These are phyloP conservation scores for Lipomyces starkeyi DNA, from an alignment of 805 yeast species.

Conservation along the genomic window DNA sequence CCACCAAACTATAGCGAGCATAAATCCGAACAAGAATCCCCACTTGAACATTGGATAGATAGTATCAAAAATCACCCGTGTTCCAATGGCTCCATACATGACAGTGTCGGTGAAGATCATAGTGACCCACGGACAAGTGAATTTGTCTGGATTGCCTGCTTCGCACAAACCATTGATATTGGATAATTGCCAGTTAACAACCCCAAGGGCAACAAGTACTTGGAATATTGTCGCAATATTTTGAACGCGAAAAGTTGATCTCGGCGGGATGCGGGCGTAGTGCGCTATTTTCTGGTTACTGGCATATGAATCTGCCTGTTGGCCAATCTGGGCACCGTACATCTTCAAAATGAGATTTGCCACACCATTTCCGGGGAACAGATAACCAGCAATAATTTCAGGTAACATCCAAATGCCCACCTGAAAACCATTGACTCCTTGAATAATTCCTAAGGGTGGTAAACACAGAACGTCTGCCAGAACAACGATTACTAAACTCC, in stretches of 20 bases:
- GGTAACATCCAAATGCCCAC: constrained; percentile 49
- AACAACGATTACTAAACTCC: constrained; percentile 64
- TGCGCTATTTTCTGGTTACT: constrained; percentile 65
- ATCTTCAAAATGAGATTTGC: constrained; percentile 68
- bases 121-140: constrained; percentile 57
- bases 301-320: constrained; percentile 60
- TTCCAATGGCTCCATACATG: constrained; percentile 71
- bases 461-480: not conserved
- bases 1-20: constrained; percentile 41
- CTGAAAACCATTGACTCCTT: constrained; percentile 70
- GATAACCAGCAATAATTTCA: constrained; percentile 67
- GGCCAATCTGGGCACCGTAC: constrained; percentile 57
- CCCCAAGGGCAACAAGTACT: constrained; percentile 56
- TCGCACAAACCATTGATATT: constrained; percentile 36
- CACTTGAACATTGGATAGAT: constrained; percentile 61
- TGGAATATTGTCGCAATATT: constrained; percentile 58
- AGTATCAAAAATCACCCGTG: constrained; percentile 62
- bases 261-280: constrained; percentile 59
- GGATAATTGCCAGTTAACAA: constrained; percentile 53
- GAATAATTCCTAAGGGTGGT: constrained; percentile 66
- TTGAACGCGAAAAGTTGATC: constrained; percentile 56
- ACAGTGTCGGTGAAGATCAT: constrained; percentile 62
- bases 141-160: constrained; percentile 48
- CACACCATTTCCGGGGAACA: constrained; percentile 65
- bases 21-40: constrained; percentile 65